A percentile compares a stretch with the other conserved stretches of the same genome.
Evolutionary conservation across 257 asterid genomes (phyloP).

Genomic region (Solanum boliviense): DNA sequence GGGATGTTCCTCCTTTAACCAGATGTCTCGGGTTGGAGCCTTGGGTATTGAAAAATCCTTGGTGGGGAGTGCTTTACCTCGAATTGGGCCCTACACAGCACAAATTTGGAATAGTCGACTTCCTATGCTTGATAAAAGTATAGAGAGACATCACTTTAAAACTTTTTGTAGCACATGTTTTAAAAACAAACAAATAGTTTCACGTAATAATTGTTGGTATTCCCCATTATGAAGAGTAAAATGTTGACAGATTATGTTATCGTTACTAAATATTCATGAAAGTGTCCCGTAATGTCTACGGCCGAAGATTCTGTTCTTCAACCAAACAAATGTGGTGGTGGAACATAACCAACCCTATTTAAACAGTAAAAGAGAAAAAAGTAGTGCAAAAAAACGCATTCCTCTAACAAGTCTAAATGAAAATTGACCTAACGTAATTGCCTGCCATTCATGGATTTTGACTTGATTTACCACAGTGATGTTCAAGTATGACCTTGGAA

Average conservation of each 20-base stretch:
- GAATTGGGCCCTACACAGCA: fast-evolving
- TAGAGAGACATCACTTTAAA: neutral
- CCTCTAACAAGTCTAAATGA: neutral
- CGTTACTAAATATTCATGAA: neutral
- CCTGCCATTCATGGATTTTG: neutral
- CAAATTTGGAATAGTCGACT: neutral
- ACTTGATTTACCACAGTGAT: neutral
- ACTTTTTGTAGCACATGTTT: neutral
- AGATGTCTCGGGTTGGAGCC: too few species aligned
- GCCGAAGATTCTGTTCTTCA: neutral
- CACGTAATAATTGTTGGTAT: neutral
- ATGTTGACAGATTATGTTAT: neutral
- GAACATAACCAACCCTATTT: neutral
- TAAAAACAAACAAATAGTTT: neutral
- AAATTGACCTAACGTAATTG: neutral
- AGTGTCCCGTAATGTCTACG: neutral
- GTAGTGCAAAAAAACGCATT: neutral
- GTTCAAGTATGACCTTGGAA: neutral
- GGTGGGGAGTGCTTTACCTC: too few species aligned
- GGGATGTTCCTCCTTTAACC: too few species aligned
- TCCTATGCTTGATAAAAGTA: neutral
- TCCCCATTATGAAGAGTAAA: neutral
- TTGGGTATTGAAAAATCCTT: too few species aligned
- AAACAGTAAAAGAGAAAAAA: neutral
- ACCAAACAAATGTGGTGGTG: neutral